Evolutionary conservation across 148 eudicot genomes (phyloP).

Genomic region (Spergularia bocconei): DNA sequence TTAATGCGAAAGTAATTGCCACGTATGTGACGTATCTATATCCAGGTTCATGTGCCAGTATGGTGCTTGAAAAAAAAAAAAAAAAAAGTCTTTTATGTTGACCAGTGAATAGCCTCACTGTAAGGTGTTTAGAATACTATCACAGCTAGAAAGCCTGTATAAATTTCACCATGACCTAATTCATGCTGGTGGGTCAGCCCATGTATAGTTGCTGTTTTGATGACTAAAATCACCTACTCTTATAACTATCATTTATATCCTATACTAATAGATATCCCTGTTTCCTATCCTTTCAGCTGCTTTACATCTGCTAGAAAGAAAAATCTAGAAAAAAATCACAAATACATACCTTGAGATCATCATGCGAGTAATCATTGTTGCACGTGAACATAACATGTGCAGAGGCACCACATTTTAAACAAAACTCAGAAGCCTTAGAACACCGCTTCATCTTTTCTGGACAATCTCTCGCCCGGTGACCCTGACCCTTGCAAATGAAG

Average conservation of each 20-base stretch:
- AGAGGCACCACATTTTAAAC: slow-evolving; percentile 87
- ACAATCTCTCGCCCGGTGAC: slow-evolving; percentile 94
- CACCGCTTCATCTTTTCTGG: slow-evolving; percentile 57
- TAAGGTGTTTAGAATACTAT: not conserved
- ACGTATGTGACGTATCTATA: not conserved
- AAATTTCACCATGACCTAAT: not conserved
- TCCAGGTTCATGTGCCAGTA: not conserved
- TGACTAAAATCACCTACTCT: not conserved
- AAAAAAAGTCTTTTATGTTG: not conserved
- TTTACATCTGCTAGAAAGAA: not conserved
- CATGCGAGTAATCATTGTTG: slow-evolving; percentile 55
- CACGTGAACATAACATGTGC: slow-evolving; percentile 80
- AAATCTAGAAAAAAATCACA: not conserved
- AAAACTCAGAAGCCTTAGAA: slow-evolving; percentile 44
- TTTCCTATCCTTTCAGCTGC: not conserved
- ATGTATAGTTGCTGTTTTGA: not conserved
- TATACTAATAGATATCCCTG: not conserved
- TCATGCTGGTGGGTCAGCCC: not conserved
- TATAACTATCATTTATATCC: too few relatives aligned
- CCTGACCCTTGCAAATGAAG: slow-evolving; percentile 77
- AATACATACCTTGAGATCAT: slow-evolving; percentile 69
- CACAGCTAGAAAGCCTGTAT: not conserved
- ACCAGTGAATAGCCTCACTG: not conserved
- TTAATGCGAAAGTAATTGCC: not conserved
- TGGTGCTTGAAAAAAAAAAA: not conserved